Base-by-base conservation (phyloP, 1,284 basidiomycete species). In the Tilletia walkeri region DNA sequence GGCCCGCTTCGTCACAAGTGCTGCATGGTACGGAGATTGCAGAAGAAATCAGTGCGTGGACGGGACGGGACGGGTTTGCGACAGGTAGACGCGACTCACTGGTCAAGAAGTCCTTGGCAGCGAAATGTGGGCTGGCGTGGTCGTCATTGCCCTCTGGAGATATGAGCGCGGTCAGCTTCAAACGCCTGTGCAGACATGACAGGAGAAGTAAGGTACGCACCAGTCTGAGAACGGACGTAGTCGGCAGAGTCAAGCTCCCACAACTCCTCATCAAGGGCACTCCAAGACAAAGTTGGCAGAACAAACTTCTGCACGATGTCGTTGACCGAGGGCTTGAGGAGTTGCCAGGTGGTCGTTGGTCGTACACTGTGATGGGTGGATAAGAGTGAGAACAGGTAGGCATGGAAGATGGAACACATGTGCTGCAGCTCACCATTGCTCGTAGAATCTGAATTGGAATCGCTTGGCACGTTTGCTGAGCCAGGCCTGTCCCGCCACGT, bases 191-290 rank as follows among this genome's bases (percentile, higher is more conserved):
- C 3, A 34, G n/a, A 24, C 4, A 56, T 6, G 20, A 12, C 34
- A 24, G 6, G 12, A 34, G 18, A 48, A 38, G 16, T 56, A 41
- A 48, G 39, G 14, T n/a, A 39, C 59, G 12, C 36, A 63, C 59
- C 59, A 39, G 59, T 63, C 36, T 78, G 72, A 50, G 76, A 71
- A 30, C 81, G 78, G 2, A 83, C 77, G 66, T 80, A 83, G 67
- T 82, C 80, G 63, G 79, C 75, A 5, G 80, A 76, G 59, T 82
- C 80, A 10, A 79, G 70, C 69, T 83, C 80, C 80, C 80, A 83
- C 50, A 78, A 53, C 74, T 83, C 81, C 69, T 78, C 77, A 49
- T 82, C 80, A 65, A 74, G 75, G 5, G 78, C 74, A 54, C 69
- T 76, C 69, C 78, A 80, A 75, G 80, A 83, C 67, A 83, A 69